Base-by-base conservation (phyloP, 305 asterid genomes). In the Plantago lanceolata region DNA sequence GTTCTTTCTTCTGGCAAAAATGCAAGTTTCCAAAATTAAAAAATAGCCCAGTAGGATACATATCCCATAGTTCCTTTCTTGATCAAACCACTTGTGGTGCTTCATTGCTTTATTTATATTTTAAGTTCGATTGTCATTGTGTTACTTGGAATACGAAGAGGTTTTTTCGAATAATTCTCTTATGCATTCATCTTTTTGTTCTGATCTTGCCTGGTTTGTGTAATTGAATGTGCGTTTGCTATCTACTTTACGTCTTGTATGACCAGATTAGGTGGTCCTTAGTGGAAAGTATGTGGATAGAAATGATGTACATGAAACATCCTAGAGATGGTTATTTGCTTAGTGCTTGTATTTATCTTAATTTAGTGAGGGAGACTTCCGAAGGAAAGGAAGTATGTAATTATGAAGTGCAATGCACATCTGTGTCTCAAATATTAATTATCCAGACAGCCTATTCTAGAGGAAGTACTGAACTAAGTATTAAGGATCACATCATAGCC, bases 161-260 rank as follows among this genome's bases (percentile, higher is more conserved):
- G 51, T 20, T 29, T 17, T 17, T 3, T 0, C 16, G 51, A 28
- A 12, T 37, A 28, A 14, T 49, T 65, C n/a, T 18, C 57, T 62
- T 57, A 28, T 14, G 37, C 14, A 31, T 17, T 19, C 53, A 16
- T 16, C 16, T 21, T 37, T 13, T 53, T 40, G 57, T 40, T 40
- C 18, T 48, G 12, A 24, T 44, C 51, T 19, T 52, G 44, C 48
- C 56, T 55, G 45, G 19, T 53, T 60, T 61, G 29, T 8, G 16
- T 19, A 13, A 12, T 55, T 21, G 13, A 60, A 65, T 43, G 59
- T 24, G 66, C 18, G 21, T 50, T n/a, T n/a, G n/a, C n/a, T n/a
- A n/a, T n/a, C 18, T 63, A 63, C 71, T 28, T 15, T 6, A 50
- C 5, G 19, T 28, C 15, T 43, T 54, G 44, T 52, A 24, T 31